Evolutionary conservation across 495 filamentous ascomycete genomes (phyloP).

Genomic region (Xylaria bambusicola): DNA sequence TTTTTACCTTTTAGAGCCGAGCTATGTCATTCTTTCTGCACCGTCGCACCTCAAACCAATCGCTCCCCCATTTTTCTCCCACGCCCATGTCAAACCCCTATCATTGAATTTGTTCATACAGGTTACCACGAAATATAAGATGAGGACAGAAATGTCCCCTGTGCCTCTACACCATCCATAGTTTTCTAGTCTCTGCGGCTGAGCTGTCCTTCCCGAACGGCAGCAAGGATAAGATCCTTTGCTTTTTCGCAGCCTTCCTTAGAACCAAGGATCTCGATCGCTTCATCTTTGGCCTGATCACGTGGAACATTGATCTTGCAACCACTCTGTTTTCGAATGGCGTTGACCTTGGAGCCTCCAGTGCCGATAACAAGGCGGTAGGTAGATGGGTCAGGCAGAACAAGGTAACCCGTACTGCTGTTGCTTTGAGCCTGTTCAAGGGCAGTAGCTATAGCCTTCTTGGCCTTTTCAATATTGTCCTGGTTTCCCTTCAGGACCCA

Average conservation of each 20-base stretch:
- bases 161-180: background rate
- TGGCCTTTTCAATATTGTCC: slow-evolving; percentile 77
- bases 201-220: slow-evolving; percentile 60
- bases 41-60: background rate
- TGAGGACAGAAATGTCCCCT: background rate
- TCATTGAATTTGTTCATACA: slow-evolving; percentile 10
- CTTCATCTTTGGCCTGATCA: slow-evolving; percentile 73
- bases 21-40: slow-evolving; percentile 8
- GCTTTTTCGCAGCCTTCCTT: slow-evolving; percentile 83
- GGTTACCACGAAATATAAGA: slow-evolving; percentile 9
- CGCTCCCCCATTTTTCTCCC: background rate
- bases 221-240: slow-evolving; percentile 81
- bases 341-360: slow-evolving; percentile 86
- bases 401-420: slow-evolving; percentile 77
- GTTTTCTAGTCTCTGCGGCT: slow-evolving; percentile 30
- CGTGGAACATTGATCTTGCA: slow-evolving; percentile 91
- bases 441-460: slow-evolving; percentile 67
- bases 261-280: slow-evolving; percentile 83
- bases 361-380: slow-evolving; percentile 90
- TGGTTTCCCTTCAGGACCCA: slow-evolving; percentile 83
- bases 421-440: slow-evolving; percentile 72
- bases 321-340: slow-evolving; percentile 86
- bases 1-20: slow-evolving; percentile 9
- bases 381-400: slow-evolving; percentile 83
- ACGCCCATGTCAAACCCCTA: background rate